Base-by-base conservation (phyloP, 805 yeast species). In the Schwanniomyces vanrijiae region DNA sequence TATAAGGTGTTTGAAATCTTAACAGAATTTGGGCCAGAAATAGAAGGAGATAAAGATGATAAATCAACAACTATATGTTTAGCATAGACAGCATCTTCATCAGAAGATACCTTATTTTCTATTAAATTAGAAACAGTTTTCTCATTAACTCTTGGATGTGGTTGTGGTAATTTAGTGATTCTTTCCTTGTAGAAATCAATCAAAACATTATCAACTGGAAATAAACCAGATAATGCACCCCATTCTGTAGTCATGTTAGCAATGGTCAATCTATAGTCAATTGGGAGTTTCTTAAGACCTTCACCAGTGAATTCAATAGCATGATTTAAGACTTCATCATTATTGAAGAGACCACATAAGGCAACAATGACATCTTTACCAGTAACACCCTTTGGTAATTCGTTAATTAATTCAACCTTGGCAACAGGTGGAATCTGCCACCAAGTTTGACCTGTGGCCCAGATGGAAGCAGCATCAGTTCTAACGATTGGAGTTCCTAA, bases 361-460 rank as follows among this genome's bases (percentile, higher is more conserved):
- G 97, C 94, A 19, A 95, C 96, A 64, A 94, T 94, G 43, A 94
- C 94, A 70, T 94, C 99, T 68, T 94, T 94, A 52, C 99, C 99
- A 3, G 96, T 83, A 14, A 89, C 90, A 14, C 97, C 97, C 43
- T 77, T 69, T 10, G 95, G 96, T 48, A 94, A 77, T 55, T 80
- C 68, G 37, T 97, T 97, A 54, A 78, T 75, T 46, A 94, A 78
- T 65, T 89, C 95, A 8, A 94, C 98, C 59, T 84, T 82, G 29
- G 98, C 99, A 20, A 94, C 98, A 0, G 99, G 98, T 2, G 99
- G 99, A 46, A 94, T 89, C 80, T 95, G 99, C 99, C 99, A 94
- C 99, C 99, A 94, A 3, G 99, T 94, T 71, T 90, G 96, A 35
- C 98, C 98, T 0, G 99, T 94, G 10, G 99, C 98, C 99, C 99